Evolutionary conservation across 2,329 filamentous ascomycete species (phyloP).

Genomic region (Diaporthe capsici): DNA sequence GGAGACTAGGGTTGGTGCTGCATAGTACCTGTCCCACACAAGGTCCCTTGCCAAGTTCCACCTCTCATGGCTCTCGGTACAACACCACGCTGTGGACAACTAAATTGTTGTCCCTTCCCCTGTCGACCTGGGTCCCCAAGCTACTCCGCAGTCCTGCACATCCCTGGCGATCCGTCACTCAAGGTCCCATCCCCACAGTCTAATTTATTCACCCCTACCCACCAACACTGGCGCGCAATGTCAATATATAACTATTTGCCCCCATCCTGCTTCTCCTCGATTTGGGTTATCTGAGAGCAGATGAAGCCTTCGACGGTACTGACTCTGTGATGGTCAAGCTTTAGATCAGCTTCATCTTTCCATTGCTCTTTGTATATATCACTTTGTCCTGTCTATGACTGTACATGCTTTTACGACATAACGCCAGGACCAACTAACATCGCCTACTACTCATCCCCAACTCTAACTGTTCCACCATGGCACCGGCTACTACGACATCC

Average conservation of each 20-base stretch:
- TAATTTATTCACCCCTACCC: conserved; percentile 35
- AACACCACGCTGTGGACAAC: conserved; percentile 8
- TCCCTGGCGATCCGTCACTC: conserved; percentile 42
- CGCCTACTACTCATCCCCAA: conserved; percentile 17
- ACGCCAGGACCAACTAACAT: background rate
- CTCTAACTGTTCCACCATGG: conserved; percentile 51
- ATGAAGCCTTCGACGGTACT: conserved; percentile 17
- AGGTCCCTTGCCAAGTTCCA: conserved; percentile 31
- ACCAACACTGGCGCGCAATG: conserved; percentile 53
- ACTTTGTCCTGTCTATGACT: conserved; percentile 12
- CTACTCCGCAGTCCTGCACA: conserved; percentile 46
- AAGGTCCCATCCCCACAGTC: conserved; percentile 42
- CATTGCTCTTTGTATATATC: conserved; percentile 38
- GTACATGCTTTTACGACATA: conserved; percentile 16
- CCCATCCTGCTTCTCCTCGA: conserved; percentile 51
- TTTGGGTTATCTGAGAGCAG: conserved; percentile 41
- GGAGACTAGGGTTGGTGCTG: background rate
- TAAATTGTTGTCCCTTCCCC: conserved; percentile 25
- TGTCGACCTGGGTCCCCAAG: conserved; percentile 42
- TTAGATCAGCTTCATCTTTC: conserved; percentile 9
- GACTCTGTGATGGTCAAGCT: conserved; percentile 27
- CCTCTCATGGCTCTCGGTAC: conserved; percentile 27
- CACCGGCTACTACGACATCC: conserved; percentile 62
- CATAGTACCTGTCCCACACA: conserved; percentile 8
- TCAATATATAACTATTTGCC: conserved; percentile 58